phyloP scores from a whole-genome alignment of 2,329 filamentous ascomycete species.

The Exophiala phaeomuriformis region DNA sequence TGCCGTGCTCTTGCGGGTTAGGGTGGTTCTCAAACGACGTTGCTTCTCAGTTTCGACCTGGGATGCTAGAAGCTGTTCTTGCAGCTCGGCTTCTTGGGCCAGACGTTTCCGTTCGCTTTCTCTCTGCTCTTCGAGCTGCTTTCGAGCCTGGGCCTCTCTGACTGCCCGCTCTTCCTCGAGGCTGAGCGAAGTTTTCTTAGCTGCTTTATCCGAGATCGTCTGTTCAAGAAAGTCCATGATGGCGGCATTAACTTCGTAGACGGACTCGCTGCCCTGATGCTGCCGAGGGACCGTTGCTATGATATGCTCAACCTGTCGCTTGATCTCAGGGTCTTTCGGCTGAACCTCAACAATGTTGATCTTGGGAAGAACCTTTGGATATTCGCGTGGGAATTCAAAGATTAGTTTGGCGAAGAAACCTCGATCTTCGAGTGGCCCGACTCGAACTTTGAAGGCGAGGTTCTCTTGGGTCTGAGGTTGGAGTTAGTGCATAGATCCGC shows the following conservation, averaged over 20 bases:
- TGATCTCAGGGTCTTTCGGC: slow-evolving; percentile 17
- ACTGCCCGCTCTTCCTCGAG: slow-evolving; percentile 25
- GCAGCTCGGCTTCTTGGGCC: slow-evolving; percentile 20
- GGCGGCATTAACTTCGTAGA: slow-evolving; percentile 22
- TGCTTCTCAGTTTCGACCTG: slow-evolving; percentile 20
- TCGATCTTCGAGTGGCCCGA: slow-evolving; percentile 19
- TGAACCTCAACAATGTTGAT: slow-evolving; percentile 22
- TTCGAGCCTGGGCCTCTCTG: slow-evolving; percentile 14
- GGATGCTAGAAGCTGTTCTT: slow-evolving; percentile 20
- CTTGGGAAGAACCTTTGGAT: slow-evolving; percentile 25
- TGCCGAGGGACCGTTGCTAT: slow-evolving; percentile 15
- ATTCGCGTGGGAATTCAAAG: slow-evolving; percentile 25
- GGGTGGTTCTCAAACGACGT: slow-evolving; percentile 10
- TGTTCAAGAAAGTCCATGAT: slow-evolving; percentile 23
- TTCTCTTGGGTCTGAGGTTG: slow-evolving; percentile 20
- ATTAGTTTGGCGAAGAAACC: slow-evolving; percentile 24
- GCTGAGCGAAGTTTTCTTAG: slow-evolving; percentile 17
- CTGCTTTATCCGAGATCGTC: slow-evolving; percentile 13
- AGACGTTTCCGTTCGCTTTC: slow-evolving; percentile 16
- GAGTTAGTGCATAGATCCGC: not conserved
- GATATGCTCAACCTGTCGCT: slow-evolving; percentile 15
- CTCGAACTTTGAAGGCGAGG: slow-evolving; percentile 22
- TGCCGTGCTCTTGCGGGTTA: slow-evolving; percentile 12
- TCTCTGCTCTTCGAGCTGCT: slow-evolving; percentile 14
- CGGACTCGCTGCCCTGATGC: slow-evolving; percentile 18